Evolutionary conservation across 371 early-diverging fungal genomes (phyloP).

Genomic region (Encephalitozoon romaleae): DNA sequence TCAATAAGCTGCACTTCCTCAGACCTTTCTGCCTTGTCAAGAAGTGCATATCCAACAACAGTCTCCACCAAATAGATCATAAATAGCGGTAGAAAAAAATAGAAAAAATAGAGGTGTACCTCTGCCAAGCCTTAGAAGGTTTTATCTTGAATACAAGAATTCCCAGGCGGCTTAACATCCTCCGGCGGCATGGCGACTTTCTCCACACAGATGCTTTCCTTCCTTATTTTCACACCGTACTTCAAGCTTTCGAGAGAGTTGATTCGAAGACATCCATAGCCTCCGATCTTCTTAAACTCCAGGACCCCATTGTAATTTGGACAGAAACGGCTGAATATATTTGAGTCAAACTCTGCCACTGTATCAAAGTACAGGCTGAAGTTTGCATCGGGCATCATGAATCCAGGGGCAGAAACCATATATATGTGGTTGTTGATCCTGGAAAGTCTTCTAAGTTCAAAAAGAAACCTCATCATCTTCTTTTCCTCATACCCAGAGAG

Average conservation of each 20-base stretch:
- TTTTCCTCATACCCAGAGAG: not conserved
- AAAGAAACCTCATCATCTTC: not conserved
- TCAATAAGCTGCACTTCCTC: conserved; percentile 65
- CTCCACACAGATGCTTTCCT: conserved; percentile 6
- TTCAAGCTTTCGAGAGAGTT: conserved; percentile 6
- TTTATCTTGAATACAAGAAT: not conserved
- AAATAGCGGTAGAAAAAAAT: conserved; percentile 21
- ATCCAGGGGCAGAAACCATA: conserved; percentile 16
- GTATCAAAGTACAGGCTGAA: conserved; percentile 21
- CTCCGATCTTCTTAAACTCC: conserved; percentile 1
- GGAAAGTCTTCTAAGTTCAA: not conserved
- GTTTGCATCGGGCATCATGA: not conserved
- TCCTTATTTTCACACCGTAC: conserved; percentile 21
- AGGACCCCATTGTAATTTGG: conserved; percentile 25
- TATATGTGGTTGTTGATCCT: conserved; percentile 10
- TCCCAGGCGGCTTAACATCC: not conserved
- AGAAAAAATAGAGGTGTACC: not conserved
- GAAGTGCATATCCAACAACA: conserved; percentile 75
- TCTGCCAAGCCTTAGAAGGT: not conserved
- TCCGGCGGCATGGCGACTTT: conserved; percentile 32
- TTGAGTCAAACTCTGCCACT: conserved; percentile 13
- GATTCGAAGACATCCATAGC: not conserved
- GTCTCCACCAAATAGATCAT: conserved; percentile 67
- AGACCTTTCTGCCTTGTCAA: conserved; percentile 72
- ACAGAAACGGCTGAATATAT: conserved; percentile 11